Evolutionary conservation across 164 flowering plant genomes (phyloP).

Genomic region (Chimonanthus praecox): DNA sequence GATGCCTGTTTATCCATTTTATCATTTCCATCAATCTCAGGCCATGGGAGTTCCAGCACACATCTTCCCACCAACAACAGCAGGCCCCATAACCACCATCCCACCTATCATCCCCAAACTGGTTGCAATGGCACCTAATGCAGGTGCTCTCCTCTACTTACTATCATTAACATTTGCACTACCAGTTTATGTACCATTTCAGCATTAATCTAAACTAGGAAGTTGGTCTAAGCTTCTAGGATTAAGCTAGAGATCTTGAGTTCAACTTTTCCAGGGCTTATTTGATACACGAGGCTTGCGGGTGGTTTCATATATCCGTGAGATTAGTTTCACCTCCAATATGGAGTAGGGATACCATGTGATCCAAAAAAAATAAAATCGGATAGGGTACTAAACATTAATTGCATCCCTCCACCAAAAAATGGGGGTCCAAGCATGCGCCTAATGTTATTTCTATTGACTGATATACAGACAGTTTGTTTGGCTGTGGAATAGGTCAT

Average conservation of each 20-base stretch:
- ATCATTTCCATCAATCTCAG: slow-evolving; percentile 58
- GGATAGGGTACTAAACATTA: too few species aligned
- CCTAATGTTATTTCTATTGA: slow-evolving; percentile 1
- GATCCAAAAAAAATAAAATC: too few species aligned
- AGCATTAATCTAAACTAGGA: too few species aligned
- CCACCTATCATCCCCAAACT: slow-evolving; percentile 71
- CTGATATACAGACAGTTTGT: slow-evolving; percentile 54
- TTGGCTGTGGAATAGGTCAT: slow-evolving; percentile 67
- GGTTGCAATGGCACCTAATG: slow-evolving; percentile 38
- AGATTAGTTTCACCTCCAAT: too few species aligned
- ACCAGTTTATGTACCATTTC: too few species aligned
- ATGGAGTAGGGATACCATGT: too few species aligned
- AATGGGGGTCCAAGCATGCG: too few species aligned
- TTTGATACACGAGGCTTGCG: too few species aligned
- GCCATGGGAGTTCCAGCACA: slow-evolving; percentile 75
- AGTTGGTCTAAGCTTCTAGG: not conserved
- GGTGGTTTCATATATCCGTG: too few species aligned
- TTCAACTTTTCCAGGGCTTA: not conserved
- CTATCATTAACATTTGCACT: too few species aligned
- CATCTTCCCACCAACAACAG: slow-evolving; percentile 40
- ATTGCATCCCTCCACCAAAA: too few species aligned
- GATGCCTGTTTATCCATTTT: slow-evolving; percentile 79
- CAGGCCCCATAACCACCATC: slow-evolving; percentile 41
- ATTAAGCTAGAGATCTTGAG: not conserved
- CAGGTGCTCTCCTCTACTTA: slow-evolving; percentile 29